Percentiles rank a stretch among this genome's conserved stretches.
Evolutionary conservation across 108 stramenopile genomes (phyloP).

Genomic region (Phaeodactylum tricornutum): DNA sequence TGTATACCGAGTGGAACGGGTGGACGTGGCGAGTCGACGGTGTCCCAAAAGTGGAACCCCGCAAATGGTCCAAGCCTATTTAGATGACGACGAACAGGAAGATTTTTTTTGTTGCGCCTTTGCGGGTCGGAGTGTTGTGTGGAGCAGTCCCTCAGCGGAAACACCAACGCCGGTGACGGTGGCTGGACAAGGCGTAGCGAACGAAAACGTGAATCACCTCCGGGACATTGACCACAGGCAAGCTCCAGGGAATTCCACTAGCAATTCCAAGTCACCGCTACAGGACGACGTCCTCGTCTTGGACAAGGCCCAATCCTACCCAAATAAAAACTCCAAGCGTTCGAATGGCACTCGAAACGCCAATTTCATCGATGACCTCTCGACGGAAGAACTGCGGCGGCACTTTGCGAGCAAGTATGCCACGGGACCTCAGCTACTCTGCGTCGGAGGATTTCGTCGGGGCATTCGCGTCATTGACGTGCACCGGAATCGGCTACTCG

Average conservation of each 20-base stretch:
- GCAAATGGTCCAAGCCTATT: conserved; percentile 34
- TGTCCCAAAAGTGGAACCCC: background rate
- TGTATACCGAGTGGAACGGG: conserved; percentile 35
- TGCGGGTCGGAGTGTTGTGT: conserved; percentile 29
- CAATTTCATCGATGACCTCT: background rate
- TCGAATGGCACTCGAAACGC: background rate
- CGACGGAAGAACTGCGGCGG: background rate
- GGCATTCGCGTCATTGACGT: conserved; percentile 65
- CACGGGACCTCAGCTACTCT: conserved; percentile 48
- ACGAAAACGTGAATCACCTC: background rate
- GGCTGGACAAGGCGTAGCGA: background rate
- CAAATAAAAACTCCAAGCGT: background rate
- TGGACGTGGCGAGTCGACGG: too few species aligned
- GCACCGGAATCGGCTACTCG: conserved; percentile 16
- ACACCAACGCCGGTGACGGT: background rate
- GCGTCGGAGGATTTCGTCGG: conserved; percentile 42
- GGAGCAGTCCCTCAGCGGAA: background rate
- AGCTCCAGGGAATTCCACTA: background rate
- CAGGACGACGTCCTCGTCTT: background rate
- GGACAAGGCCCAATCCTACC: background rate
- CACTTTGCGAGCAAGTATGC: too few species aligned
- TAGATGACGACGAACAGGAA: conserved; percentile 45
- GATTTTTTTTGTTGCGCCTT: conserved; percentile 55
- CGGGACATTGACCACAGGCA: background rate
- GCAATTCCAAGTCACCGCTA: background rate